Percentiles rank a stretch among this genome's conserved stretches.
phyloP scores from a whole-genome alignment of 345 rosid genomes.

The Mercurialis annua region DNA sequence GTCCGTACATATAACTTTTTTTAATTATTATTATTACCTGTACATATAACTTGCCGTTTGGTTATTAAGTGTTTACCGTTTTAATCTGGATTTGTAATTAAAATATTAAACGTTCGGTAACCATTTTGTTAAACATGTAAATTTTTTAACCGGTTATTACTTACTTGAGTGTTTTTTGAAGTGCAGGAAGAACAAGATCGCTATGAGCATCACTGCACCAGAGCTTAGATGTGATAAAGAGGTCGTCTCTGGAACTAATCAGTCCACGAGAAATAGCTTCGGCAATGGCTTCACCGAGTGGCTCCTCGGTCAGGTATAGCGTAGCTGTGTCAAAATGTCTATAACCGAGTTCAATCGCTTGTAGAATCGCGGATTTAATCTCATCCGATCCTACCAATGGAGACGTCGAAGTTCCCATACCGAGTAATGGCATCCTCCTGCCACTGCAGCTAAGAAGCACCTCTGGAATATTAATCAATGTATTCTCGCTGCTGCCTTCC shows the following conservation, averaged over 20 bases:
- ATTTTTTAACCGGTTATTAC: too few relatives aligned
- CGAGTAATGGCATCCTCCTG: constrained; percentile 21
- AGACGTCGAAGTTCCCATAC: constrained; percentile 29
- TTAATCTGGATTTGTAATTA: too few relatives aligned
- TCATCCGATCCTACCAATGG: constrained; percentile 25
- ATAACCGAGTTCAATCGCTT: constrained; percentile 33
- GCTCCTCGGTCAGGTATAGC: constrained; percentile 27
- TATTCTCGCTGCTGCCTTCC: not conserved
- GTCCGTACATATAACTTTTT: too few relatives aligned
- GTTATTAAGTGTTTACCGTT: too few relatives aligned
- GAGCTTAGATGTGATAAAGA: constrained; percentile 57
- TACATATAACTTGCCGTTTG: too few relatives aligned
- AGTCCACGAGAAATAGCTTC: constrained; percentile 44
- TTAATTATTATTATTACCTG: too few relatives aligned
- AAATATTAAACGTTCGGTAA: too few relatives aligned
- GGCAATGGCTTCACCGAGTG: constrained; percentile 33
- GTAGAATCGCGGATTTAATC: constrained; percentile 14
- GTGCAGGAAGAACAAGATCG: constrained; percentile 46
- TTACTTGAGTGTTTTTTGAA: constrained; percentile 44
- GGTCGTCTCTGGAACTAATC: constrained; percentile 44
- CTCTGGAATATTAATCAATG: constrained; percentile 18
- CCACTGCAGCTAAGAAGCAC: constrained; percentile 11
- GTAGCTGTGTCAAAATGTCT: constrained; percentile 38
- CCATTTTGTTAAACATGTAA: too few relatives aligned
- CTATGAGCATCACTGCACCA: constrained; percentile 57